Percentiles rank a stretch among this genome's conserved stretches.
Evolutionary conservation across 1,284 basidiomycete species (phyloP).

Genomic region (Heterobasidion irregulare): DNA sequence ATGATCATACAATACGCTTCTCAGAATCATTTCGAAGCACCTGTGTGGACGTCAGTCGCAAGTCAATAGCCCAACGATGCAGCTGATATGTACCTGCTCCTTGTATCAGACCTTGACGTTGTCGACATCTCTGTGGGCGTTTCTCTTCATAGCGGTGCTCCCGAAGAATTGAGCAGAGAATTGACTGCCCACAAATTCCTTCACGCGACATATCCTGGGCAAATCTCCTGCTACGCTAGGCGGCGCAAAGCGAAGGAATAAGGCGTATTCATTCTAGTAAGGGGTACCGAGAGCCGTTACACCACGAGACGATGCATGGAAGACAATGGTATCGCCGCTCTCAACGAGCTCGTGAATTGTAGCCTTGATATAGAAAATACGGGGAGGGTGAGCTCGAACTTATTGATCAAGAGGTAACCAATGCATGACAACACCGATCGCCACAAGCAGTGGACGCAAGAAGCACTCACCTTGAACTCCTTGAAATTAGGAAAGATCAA

Average conservation of each 20-base stretch:
- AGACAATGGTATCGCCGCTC: not conserved
- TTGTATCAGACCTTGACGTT: too few relatives aligned
- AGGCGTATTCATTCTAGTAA: not conserved
- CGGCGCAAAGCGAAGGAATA: not conserved
- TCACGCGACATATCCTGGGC: not conserved
- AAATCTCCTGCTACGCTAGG: not conserved
- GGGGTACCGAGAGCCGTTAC: not conserved
- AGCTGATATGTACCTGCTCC: too few relatives aligned
- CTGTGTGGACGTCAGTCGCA: too few relatives aligned
- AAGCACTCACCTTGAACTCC: not conserved
- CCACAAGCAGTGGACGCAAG: not conserved
- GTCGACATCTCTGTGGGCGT: too few relatives aligned
- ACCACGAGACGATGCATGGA: not conserved
- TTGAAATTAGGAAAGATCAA: not conserved
- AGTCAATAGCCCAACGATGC: too few relatives aligned
- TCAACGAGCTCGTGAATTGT: not conserved
- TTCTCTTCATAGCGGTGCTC: too few relatives aligned
- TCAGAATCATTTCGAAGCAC: too few relatives aligned
- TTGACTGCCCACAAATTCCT: not conserved
- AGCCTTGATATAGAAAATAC: not conserved
- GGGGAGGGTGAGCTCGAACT: too few relatives aligned
- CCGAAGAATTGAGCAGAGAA: not conserved
- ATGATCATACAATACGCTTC: too few relatives aligned
- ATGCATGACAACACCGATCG: not conserved
- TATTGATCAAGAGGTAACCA: not conserved